phyloP scores from a whole-genome alignment of 2,329 filamentous ascomycete genomes.

The Sclerotinia nivalis region DNA sequence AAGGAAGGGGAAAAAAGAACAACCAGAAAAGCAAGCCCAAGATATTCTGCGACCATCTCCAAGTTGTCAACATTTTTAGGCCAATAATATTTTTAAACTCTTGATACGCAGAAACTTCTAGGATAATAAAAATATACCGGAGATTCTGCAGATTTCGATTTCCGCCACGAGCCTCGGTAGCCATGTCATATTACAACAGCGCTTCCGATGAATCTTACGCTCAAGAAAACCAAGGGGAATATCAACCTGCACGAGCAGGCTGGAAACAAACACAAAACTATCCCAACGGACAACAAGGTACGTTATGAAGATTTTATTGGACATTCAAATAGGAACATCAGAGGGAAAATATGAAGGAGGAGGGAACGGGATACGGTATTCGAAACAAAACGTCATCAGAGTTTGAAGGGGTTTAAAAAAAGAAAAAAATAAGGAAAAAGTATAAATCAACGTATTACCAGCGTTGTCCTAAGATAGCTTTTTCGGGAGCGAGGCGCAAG shows the following conservation, averaged over 20 bases:
- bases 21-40: not conserved
- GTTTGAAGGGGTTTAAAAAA: not conserved
- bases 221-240: conserved; percentile 11
- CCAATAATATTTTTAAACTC: not conserved
- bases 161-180: conserved; percentile 1
- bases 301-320: not conserved
- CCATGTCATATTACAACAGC: conserved; percentile 12
- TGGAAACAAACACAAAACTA: conserved; percentile 18
- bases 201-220: conserved; percentile 11
- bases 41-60: not conserved
- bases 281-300: conserved; percentile 10
- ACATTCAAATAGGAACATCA: not conserved
- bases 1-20: not conserved
- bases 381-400: not conserved
- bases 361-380: not conserved
- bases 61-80: not conserved
- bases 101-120: not conserved
- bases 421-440: not conserved
- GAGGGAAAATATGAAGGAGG: not conserved
- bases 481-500: conserved; percentile 4
- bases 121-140: not conserved
- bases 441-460: not conserved
- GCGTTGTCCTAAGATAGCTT: not conserved
- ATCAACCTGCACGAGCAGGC: conserved; percentile 19
- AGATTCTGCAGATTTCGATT: not conserved